Evolutionary conservation across 164 flowering plant species (phyloP).

Genomic region (Saururus chinensis): DNA sequence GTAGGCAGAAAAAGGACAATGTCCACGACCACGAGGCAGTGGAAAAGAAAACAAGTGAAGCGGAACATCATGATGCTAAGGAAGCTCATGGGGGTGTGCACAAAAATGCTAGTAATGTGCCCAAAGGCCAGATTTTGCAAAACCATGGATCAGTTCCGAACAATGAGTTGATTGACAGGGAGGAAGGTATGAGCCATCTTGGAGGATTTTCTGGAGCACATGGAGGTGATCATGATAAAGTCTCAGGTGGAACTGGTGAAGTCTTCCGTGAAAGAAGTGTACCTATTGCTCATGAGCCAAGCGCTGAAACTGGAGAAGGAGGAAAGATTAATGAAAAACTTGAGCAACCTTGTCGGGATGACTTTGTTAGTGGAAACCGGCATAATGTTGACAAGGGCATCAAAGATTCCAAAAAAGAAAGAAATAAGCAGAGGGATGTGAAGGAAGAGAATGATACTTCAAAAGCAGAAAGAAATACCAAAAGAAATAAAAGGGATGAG

Average conservation of each 20-base stretch:
- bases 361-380: constrained; percentile 13
- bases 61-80: not conserved
- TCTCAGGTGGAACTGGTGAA: constrained; percentile 11
- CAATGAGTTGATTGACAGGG: constrained; percentile 6
- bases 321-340: constrained; percentile 6
- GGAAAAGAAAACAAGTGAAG: constrained; percentile 16
- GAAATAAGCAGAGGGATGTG: constrained; percentile 17
- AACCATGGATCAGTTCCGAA: not conserved
- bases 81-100: constrained; percentile 8
- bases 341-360: constrained; percentile 18
- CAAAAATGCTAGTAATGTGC: constrained; percentile 5
- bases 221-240: constrained; percentile 10
- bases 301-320: constrained; percentile 13
- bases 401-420: constrained; percentile 18
- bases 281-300: constrained; percentile 14
- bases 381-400: constrained; percentile 13
- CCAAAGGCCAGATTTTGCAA: not conserved
- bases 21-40: constrained; percentile 10
- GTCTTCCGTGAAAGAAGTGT: constrained; percentile 5
- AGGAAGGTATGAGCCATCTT: constrained; percentile 8
- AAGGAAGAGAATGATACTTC: not conserved
- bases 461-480: constrained; percentile 20
- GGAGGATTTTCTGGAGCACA: constrained; percentile 8
- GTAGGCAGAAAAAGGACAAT: constrained; percentile 9
- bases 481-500: constrained; percentile 3